Evolutionary conservation across 1,284 basidiomycete species (phyloP).

Genomic region (Thelephora terrestris): DNA sequence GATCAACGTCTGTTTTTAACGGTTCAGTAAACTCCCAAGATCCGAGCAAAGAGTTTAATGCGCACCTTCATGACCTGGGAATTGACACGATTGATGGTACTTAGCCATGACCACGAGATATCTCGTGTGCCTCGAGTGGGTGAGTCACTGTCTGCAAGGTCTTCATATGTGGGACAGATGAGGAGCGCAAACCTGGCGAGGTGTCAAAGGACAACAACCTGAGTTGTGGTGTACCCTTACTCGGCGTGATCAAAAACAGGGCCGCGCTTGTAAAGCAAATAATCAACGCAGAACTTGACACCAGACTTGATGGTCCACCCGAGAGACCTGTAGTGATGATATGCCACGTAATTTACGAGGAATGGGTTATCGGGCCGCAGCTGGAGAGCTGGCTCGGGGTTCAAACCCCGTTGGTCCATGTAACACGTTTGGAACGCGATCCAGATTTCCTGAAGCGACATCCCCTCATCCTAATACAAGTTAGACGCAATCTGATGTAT

Average conservation of each 20-base stretch:
- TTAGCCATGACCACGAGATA: constrained; percentile 92
- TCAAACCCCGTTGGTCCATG: constrained; percentile 19
- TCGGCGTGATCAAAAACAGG: constrained; percentile 96
- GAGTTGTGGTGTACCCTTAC: constrained; percentile 34
- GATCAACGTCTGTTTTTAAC: constrained; percentile 61
- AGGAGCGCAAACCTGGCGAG: constrained; percentile 75
- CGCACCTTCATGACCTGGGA: constrained; percentile 91
- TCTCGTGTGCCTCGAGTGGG: constrained; percentile 63
- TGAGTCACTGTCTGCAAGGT: constrained; percentile 55
- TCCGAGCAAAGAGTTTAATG: constrained; percentile 3
- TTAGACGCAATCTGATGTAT: too few species aligned
- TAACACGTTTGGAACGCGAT: constrained; percentile 35
- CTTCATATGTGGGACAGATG: constrained; percentile 83
- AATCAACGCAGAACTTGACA: constrained; percentile 96
- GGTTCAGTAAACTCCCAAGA: not conserved
- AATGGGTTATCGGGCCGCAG: constrained; percentile 83
- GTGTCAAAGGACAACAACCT: not conserved
- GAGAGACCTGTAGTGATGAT: constrained; percentile 92
- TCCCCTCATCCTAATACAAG: constrained; percentile 32
- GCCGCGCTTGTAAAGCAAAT: constrained; percentile 88
- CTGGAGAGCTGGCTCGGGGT: constrained; percentile 21
- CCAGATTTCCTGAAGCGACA: constrained; percentile 53
- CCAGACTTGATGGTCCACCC: constrained; percentile 98
- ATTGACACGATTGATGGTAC: constrained; percentile 95
- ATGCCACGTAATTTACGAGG: constrained; percentile 82